Percentiles rank a stretch among this genome's conserved stretches.
Conservation (phyloP, 306 rosid species). For the Quercus berberidifolia region DNA sequence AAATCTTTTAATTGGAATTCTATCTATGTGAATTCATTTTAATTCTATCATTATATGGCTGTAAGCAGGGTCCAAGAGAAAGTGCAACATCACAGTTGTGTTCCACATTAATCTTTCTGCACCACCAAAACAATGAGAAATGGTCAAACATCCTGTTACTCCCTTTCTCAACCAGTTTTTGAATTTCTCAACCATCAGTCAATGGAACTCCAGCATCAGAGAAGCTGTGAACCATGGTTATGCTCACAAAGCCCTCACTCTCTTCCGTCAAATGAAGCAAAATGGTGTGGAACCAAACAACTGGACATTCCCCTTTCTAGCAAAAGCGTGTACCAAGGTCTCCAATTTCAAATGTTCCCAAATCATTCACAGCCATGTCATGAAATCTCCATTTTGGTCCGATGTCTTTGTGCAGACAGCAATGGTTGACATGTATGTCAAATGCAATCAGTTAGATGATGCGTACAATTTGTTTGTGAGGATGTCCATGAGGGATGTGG, state of each 20-base stretch:
- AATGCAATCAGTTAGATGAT: conserved; percentile 34
- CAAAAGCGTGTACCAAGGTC: conserved; percentile 53
- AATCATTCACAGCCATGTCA: conserved; percentile 39
- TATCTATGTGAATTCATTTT: background rate
- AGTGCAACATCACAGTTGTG: background rate
- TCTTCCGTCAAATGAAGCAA: conserved; percentile 46
- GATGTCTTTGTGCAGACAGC: conserved; percentile 49
- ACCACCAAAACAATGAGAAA: conserved; percentile 22
- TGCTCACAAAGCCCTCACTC: conserved; percentile 30
- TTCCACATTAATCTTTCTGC: background rate
- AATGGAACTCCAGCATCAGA: conserved; percentile 34
- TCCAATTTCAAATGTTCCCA: conserved; percentile 33
- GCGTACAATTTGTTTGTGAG: conserved; percentile 47
- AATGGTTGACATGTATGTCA: conserved; percentile 47
- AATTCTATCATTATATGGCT: background rate
- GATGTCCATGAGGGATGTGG: conserved; percentile 47
- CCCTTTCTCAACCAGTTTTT: conserved; percentile 19
- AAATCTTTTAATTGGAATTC: background rate
- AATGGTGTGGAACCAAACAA: conserved; percentile 27
- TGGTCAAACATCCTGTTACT: conserved; percentile 17
- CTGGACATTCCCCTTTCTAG: conserved; percentile 40
- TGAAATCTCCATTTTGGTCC: conserved; percentile 41
- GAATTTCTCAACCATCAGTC: conserved; percentile 20
- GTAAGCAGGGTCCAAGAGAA: background rate
- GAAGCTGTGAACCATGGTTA: conserved; percentile 17